phyloP scores from a whole-genome alignment of 2,329 filamentous ascomycete genomes.

The Neofusicoccum laricinum region DNA sequence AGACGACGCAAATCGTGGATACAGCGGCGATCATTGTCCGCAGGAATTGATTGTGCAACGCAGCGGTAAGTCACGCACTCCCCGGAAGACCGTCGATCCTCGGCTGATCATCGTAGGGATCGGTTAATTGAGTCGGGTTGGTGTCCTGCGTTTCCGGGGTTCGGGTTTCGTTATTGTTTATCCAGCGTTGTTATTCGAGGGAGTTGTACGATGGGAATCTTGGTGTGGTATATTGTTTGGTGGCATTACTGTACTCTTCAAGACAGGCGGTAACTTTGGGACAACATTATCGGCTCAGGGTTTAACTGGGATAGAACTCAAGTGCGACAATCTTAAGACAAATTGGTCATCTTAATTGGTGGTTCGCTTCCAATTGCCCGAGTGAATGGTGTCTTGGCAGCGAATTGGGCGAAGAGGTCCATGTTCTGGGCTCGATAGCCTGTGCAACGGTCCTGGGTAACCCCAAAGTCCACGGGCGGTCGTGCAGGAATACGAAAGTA shows the following conservation, averaged over 20 bases:
- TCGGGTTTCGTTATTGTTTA: not conserved
- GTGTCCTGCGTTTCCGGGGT: not conserved
- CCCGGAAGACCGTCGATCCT: not conserved
- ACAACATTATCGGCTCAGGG: constrained; percentile 7
- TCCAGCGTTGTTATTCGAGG: not conserved
- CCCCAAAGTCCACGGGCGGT: not conserved
- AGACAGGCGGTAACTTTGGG: constrained; percentile 1
- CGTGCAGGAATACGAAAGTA: not conserved
- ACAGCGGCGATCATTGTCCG: constrained; percentile 9
- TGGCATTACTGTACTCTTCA: constrained; percentile 7
- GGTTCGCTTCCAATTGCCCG: not conserved
- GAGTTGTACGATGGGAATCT: constrained; percentile 7
- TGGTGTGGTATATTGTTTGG: constrained; percentile 10
- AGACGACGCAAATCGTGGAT: constrained; percentile 14
- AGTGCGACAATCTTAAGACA: constrained; percentile 15
- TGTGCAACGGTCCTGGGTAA: not conserved
- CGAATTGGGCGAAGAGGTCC: not conserved
- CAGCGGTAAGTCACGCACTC: not conserved
- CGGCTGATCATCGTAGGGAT: not conserved
- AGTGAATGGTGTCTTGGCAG: not conserved
- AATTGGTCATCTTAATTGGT: constrained; percentile 1
- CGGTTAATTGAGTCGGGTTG: not conserved
- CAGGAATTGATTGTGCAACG: constrained; percentile 3
- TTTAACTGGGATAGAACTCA: constrained; percentile 8
- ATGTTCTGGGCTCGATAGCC: not conserved